Conservation (phyloP, 2,329 filamentous ascomycete species). For the Calycina marina region DNA sequence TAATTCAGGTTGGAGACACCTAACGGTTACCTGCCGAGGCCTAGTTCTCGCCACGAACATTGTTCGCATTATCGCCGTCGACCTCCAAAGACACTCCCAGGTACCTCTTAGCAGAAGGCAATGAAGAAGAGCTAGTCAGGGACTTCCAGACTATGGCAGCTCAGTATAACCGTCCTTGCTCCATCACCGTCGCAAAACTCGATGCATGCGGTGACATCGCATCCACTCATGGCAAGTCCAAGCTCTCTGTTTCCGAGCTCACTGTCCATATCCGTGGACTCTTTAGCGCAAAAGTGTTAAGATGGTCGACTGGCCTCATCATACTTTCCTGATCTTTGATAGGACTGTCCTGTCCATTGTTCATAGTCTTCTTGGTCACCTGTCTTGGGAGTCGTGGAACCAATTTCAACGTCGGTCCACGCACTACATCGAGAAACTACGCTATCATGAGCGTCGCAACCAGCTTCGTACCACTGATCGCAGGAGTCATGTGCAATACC, state of each 20-base stretch:
- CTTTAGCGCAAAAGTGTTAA: conserved; percentile 45
- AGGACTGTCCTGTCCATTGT: conserved; percentile 59
- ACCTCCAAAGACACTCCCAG: conserved; percentile 41
- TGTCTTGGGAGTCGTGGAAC: conserved; percentile 49
- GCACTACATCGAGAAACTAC: conserved; percentile 57
- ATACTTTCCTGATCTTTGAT: conserved; percentile 58
- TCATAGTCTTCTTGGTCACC: conserved; percentile 55
- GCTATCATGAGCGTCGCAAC: conserved; percentile 51
- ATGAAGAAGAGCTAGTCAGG: conserved; percentile 34
- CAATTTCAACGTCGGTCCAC: conserved; percentile 34
- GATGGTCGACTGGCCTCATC: conserved; percentile 45
- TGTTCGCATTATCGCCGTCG: conserved; percentile 36
- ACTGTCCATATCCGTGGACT: conserved; percentile 46
- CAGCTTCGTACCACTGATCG: conserved; percentile 50
- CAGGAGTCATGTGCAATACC: conserved; percentile 48
- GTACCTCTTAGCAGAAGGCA: conserved; percentile 37
- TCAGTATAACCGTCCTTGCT: conserved; percentile 37
- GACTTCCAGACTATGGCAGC: conserved; percentile 33
- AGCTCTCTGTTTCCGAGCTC: conserved; percentile 23
- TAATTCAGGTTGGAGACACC: conserved; percentile 42
- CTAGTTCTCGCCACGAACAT: conserved; percentile 39
- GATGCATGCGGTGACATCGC: conserved; percentile 28
- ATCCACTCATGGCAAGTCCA: conserved; percentile 19
- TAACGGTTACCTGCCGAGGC: conserved; percentile 36
- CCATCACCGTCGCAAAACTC: conserved; percentile 33